These are phyloP conservation scores for Trichomonascus vanleenenianus DNA, from an alignment of 805 yeast genomes.

Conservation along the genomic window DNA sequence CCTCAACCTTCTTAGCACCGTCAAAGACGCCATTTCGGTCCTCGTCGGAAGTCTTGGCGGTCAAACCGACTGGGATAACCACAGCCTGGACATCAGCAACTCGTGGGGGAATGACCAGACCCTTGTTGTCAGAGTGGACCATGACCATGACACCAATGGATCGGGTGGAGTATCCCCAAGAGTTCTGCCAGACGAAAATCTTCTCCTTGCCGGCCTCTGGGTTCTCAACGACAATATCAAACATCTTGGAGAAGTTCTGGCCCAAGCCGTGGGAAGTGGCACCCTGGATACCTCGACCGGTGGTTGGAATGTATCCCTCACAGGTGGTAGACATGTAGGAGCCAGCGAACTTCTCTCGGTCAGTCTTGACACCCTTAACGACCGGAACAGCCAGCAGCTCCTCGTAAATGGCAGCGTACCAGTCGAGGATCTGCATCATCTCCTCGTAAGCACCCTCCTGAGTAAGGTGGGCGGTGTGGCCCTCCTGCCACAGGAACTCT, in stretches of 20 bases:
- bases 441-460: conserved; percentile 73
- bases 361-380: conserved; percentile 89
- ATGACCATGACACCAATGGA: conserved; percentile 99
- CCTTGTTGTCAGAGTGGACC: conserved; percentile 98
- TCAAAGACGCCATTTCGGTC: conserved; percentile 60
- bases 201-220: conserved; percentile 92
- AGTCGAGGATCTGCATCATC: conserved; percentile 78
- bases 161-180: conserved; percentile 99
- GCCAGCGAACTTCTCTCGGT: conserved; percentile 98
- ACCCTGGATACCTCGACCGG: conserved; percentile 99
- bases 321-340: conserved; percentile 91
- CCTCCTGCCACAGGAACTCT: conserved; percentile 99
- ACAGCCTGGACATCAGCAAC: conserved; percentile 91
- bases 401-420: conserved; percentile 77
- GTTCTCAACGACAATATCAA: conserved; percentile 88
- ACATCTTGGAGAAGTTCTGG: conserved; percentile 97
- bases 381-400: conserved; percentile 97
- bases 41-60: conserved; percentile 75
- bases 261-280: conserved; percentile 98
- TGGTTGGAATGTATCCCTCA: conserved; percentile 95
- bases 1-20: conserved; percentile 65
- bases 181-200: conserved; percentile 87
- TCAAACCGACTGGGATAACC: conserved; percentile 90
- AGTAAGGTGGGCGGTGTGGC: conserved; percentile 95
- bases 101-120: conserved; percentile 95